phyloP scores from a whole-genome alignment of 352 stramenopile species.

The Peronospora destructor region DNA sequence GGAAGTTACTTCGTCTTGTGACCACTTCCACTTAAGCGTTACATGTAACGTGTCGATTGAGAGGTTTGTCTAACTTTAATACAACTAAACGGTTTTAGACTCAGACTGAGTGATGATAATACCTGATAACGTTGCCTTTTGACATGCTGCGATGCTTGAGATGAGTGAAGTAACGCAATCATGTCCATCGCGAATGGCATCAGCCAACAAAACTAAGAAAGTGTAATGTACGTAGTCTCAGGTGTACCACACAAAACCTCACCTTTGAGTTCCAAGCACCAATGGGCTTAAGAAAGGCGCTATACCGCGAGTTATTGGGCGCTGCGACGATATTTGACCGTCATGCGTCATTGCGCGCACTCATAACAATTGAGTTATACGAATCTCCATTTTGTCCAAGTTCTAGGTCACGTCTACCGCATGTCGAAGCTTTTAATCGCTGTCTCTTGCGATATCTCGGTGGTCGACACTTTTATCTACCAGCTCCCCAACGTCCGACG shows the following conservation, averaged over 20 bases:
- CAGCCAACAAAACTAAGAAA: background rate
- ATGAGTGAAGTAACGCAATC: too few species aligned
- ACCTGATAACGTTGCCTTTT: background rate
- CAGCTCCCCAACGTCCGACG: conserved; percentile 27
- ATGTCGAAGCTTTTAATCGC: conserved; percentile 61
- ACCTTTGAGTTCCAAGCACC: background rate
- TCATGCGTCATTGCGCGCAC: conserved; percentile 45
- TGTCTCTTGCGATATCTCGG: conserved; percentile 43
- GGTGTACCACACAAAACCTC: conserved; percentile 4
- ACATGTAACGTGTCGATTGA: background rate
- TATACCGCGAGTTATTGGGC: conserved; percentile 69
- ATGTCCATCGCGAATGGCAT: too few species aligned
- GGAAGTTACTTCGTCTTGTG: background rate
- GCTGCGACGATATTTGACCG: conserved; percentile 50
- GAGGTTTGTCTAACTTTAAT: too few species aligned
- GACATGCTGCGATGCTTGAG: too few species aligned
- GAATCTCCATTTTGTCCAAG: conserved; percentile 29
- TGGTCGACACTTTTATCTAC: conserved; percentile 62
- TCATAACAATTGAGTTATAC: conserved; percentile 57
- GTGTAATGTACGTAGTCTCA: background rate
- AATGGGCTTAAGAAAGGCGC: conserved; percentile 46
- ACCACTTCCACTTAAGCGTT: background rate
- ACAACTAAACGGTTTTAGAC: too few species aligned
- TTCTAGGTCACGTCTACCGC: conserved; percentile 34
- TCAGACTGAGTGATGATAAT: too few species aligned